A percentile compares a stretch with the other conserved stretches of the same genome.
Evolutionary conservation across 192 early-diverging fungal genomes (phyloP).

Genomic region (Backusella psychrophila): DNA sequence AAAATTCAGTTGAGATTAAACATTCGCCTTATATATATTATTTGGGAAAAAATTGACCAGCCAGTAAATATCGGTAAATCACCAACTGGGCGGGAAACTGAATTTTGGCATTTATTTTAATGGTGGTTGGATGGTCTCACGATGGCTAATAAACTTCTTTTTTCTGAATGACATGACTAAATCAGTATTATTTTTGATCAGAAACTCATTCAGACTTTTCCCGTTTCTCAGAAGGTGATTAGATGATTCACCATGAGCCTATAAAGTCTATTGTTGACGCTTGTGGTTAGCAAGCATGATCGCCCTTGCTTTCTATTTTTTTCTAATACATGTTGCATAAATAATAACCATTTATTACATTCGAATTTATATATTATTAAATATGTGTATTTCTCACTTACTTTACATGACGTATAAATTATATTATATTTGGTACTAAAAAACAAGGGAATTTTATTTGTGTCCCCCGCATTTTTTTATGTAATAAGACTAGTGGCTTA

Average conservation of each 20-base stretch:
- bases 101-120: conserved; percentile 4
- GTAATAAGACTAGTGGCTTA: too few relatives aligned
- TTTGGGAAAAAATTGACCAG: not conserved
- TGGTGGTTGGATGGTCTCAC: not conserved
- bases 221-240: not conserved
- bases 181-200: conserved; percentile 3
- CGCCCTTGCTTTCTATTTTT: not conserved
- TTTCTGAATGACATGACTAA: not conserved
- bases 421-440: not conserved
- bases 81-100: not conserved
- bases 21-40: not conserved
- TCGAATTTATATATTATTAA: not conserved
- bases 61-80: not conserved
- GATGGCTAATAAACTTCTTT: not conserved
- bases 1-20: conserved; percentile 2
- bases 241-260: not conserved
- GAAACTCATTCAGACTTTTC: conserved; percentile 1
- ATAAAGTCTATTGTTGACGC: not conserved
- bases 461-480: not conserved
- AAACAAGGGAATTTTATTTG: not conserved
- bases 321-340: not conserved
- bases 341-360: not conserved
- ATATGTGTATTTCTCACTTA: not conserved
- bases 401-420: not conserved
- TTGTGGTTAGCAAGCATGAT: not conserved